A percentile compares a stretch with the other conserved stretches of the same genome.
phyloP scores from a whole-genome alignment of 345 rosid species.

The Lenwebbia sp. region DNA sequence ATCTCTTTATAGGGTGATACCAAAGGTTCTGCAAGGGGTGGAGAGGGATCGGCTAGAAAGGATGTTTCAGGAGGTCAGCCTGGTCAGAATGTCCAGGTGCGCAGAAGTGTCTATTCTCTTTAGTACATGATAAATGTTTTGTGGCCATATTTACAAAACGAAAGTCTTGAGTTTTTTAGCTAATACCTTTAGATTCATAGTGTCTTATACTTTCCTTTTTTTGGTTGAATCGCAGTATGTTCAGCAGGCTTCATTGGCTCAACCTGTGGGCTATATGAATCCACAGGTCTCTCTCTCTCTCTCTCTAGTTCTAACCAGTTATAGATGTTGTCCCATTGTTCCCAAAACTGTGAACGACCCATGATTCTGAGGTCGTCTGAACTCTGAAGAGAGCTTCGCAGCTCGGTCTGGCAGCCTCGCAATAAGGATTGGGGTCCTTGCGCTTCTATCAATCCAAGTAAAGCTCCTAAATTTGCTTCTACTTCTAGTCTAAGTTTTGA shows the following conservation, averaged over 20 bases:
- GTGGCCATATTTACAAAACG: too few species aligned
- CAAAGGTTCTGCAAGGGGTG: constrained; percentile 67
- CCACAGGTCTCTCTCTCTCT: constrained; percentile 20
- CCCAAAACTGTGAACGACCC: neutral
- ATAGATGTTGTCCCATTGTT: neutral
- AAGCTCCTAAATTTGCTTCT: neutral
- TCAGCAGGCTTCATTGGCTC: constrained; percentile 21
- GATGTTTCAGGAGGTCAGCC: constrained; percentile 29
- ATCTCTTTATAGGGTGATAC: constrained; percentile 59
- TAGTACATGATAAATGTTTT: neutral
- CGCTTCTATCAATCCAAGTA: neutral
- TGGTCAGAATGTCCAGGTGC: constrained; percentile 55
- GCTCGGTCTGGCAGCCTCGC: neutral
- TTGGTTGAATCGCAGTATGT: constrained; percentile 33
- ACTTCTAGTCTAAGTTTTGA: neutral
- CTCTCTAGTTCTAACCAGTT: neutral
- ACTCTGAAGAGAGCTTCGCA: neutral
- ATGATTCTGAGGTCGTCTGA: neutral
- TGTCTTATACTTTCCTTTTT: neutral
- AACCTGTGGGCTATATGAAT: constrained; percentile 10
- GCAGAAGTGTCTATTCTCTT: neutral
- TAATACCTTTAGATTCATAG: too few species aligned
- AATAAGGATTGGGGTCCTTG: neutral
- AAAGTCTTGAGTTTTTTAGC: too few species aligned
- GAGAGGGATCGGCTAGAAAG: constrained; percentile 53